Evolutionary conservation across 2,329 filamentous ascomycete genomes (phyloP), one percentile per base, ranked within the genome.

Genomic region (Leptoxyphium fumago): DNA sequence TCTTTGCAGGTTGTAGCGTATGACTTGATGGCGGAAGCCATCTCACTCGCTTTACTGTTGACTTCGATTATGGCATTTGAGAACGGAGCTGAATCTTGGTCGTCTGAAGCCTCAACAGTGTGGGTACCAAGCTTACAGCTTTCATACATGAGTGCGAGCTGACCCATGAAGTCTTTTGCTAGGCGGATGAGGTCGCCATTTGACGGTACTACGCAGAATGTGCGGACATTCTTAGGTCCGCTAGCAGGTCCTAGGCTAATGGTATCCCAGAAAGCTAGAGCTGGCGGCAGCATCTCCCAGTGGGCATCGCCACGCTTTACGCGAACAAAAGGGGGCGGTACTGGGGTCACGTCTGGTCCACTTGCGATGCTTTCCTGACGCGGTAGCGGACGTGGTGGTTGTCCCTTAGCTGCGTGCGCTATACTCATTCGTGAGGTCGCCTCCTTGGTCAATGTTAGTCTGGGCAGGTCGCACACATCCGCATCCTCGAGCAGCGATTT

Each of bases 261-360:
- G 40, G 80, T 78, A 56, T 91, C 84, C 86, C 85, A 93, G 55
- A 91, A 94, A 1, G 73, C 66, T 15, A 89, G 66, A 0, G 83
- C 81, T 1, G 84, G 75, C 2, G 85, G 82, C 17, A 89, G 67
- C 34, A 93, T 69, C 10, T 86, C 84, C 45, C 87, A 73, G 40
- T 74, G 75, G 1, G 72, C 71, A 34, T 86, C 81, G 15, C 78
- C 75, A 43, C 84, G 73, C 41, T 80, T 78, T 10, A 93, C 68
- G 50, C 84, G 78, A 32, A 91, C 66, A 54, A 84, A 80, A 1
- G 84, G 84, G 0, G 78, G 68, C 1, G 75, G 73, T 2, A 91
- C 74, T 36, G 71, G 67, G 50, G 82, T 82, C 2, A 80, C 48
- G 45, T 60, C 65, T 29, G 60, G 58, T 3, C 55, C 56, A 9